phyloP scores from a whole-genome alignment of 768 basidiomycete genomes.

The Podaxis pistillaris region DNA sequence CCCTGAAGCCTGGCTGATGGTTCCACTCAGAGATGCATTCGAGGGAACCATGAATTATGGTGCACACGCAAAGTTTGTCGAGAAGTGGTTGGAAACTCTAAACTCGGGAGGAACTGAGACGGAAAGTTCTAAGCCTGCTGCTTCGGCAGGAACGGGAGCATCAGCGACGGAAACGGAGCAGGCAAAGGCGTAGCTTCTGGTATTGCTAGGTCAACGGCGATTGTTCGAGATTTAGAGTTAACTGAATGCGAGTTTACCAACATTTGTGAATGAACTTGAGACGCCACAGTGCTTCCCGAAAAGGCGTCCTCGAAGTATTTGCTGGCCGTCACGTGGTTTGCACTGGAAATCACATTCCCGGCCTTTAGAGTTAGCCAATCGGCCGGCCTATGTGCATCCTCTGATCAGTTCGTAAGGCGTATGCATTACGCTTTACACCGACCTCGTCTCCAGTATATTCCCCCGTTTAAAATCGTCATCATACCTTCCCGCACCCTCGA shows the following conservation, averaged over 20 bases:
- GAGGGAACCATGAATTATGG: constrained; percentile 61
- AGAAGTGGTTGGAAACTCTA: constrained; percentile 60
- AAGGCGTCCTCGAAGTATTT: background rate
- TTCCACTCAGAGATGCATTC: constrained; percentile 47
- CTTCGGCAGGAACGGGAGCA: background rate
- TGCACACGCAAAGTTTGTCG: constrained; percentile 71
- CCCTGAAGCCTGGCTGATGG: constrained; percentile 1
- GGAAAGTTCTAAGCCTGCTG: background rate
- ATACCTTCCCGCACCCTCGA: background rate
- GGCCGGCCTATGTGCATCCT: background rate
- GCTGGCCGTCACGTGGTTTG: background rate
- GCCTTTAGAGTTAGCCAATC: background rate
- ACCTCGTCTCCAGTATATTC: background rate
- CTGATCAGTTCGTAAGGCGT: background rate
- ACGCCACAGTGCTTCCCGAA: background rate
- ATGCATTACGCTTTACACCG: background rate
- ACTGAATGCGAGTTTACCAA: background rate
- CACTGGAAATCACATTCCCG: background rate
- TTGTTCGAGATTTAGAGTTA: background rate
- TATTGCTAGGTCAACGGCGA: background rate
- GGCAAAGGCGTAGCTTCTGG: background rate
- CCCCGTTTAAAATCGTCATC: background rate
- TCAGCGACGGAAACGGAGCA: background rate
- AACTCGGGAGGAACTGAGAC: constrained; percentile 30
- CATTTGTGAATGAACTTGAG: no score